Conservation (phyloP, 768 basidiomycete genomes). For the Trametes punicea region DNA sequence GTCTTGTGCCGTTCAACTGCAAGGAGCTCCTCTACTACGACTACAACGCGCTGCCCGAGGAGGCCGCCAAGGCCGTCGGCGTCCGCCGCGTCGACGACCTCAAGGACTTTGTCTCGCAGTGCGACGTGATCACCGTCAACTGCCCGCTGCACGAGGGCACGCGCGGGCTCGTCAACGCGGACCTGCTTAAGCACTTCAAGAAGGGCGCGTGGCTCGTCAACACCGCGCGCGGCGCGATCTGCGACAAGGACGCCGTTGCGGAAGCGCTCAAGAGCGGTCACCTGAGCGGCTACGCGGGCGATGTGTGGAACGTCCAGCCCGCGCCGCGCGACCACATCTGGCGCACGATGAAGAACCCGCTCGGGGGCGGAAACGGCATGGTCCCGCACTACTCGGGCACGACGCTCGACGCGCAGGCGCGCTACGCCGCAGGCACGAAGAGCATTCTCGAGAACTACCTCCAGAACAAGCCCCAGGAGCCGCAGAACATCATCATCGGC, state of each 20-base stretch:
- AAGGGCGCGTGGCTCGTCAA: conserved; percentile 91
- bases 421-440: conserved; percentile 74
- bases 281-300: conserved; percentile 52
- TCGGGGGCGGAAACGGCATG: conserved; percentile 87
- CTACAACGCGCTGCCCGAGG: conserved; percentile 68
- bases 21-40: conserved; percentile 92
- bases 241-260: conserved; percentile 78
- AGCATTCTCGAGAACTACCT: conserved; percentile 74
- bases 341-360: conserved; percentile 78
- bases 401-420: conserved; percentile 83
- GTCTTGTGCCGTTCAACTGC: conserved; percentile 78
- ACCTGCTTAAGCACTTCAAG: conserved; percentile 86
- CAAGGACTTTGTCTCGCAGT: conserved; percentile 56
- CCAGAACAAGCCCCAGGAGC: conserved; percentile 59
- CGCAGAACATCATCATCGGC: conserved; percentile 79
- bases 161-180: conserved; percentile 72
- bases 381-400: conserved; percentile 87
- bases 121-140: conserved; percentile 85
- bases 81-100: conserved; percentile 77
- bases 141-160: conserved; percentile 87
- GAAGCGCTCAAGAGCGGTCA: conserved; percentile 75
- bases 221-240: conserved; percentile 91
- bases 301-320: conserved; percentile 88
- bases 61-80: conserved; percentile 62
- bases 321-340: conserved; percentile 84